phyloP scores from a whole-genome alignment of 495 filamentous ascomycete genomes.

The Trichoderma orchidacearum region DNA sequence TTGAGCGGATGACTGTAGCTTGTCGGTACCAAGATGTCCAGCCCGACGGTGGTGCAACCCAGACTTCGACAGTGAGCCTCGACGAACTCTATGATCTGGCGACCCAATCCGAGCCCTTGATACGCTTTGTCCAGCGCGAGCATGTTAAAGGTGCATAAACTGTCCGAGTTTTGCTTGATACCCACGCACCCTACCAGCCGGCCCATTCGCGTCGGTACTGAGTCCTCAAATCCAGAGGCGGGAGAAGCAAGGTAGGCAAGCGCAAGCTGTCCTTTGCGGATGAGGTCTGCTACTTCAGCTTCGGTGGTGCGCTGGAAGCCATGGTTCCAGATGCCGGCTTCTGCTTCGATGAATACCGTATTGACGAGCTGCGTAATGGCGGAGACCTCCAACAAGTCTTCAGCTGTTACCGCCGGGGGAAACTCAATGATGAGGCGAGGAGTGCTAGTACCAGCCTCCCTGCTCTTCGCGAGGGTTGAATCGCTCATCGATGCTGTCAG shows the following conservation, averaged over 20 bases:
- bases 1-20: conserved; percentile 11
- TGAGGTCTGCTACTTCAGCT: conserved; percentile 4
- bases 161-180: conserved; percentile 4
- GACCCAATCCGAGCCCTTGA: conserved; percentile 9
- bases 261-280: conserved; percentile 8
- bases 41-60: conserved; percentile 4
- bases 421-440: neutral
- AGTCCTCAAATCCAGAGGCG: neutral
- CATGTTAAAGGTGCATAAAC: conserved; percentile 9
- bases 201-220: neutral
- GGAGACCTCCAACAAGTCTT: neutral
- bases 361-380: conserved; percentile 7
- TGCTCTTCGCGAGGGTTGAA: neutral
- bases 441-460: neutral
- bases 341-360: conserved; percentile 7
- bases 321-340: conserved; percentile 11
- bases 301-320: conserved; percentile 9
- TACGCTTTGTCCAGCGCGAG: conserved; percentile 6
- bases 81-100: conserved; percentile 9
- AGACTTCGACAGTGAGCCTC: conserved; percentile 8
- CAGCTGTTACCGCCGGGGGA: neutral
- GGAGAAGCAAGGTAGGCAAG: conserved; percentile 4
- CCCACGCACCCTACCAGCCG: conserved; percentile 8
- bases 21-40: conserved; percentile 10
- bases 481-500: neutral